Evolutionary conservation across 805 yeast species (phyloP).

Genomic region (Yarrowia sp.): DNA sequence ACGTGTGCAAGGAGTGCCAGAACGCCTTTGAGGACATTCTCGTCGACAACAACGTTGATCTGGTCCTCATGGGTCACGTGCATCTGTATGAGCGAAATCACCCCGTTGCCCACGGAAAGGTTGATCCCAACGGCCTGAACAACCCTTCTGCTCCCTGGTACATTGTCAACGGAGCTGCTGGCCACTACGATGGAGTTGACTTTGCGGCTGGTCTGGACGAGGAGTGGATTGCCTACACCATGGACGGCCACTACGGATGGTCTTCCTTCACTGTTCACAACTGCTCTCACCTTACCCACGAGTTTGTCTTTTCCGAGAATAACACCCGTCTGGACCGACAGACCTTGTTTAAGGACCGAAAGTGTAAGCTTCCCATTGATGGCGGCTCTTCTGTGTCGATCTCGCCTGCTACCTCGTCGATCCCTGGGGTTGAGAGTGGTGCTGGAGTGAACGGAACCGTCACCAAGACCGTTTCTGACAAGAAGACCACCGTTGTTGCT

Average conservation of each 20-base stretch:
- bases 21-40: slow-evolving; percentile 45
- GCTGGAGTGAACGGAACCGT: not conserved
- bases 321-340: slow-evolving; percentile 46
- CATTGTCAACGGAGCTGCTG: slow-evolving; percentile 48
- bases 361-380: slow-evolving; percentile 24
- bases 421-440: slow-evolving; percentile 21
- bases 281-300: slow-evolving; percentile 48
- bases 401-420: slow-evolving; percentile 9
- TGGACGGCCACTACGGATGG: slow-evolving; percentile 46
- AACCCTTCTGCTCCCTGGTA: slow-evolving; percentile 49
- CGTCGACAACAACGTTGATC: slow-evolving; percentile 44
- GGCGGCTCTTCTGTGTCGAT: slow-evolving; percentile 11
- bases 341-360: slow-evolving; percentile 45
- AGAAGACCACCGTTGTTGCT: not conserved
- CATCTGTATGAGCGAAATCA: slow-evolving; percentile 45
- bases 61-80: slow-evolving; percentile 45
- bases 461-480: not conserved
- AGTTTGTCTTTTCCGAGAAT: slow-evolving; percentile 46
- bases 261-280: slow-evolving; percentile 47
- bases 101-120: slow-evolving; percentile 43
- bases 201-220: slow-evolving; percentile 31
- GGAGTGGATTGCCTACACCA: slow-evolving; percentile 39
- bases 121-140: slow-evolving; percentile 47
- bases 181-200: slow-evolving; percentile 48
- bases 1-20: slow-evolving; percentile 43